These are phyloP conservation scores for Exserohilum rostratum DNA, from an alignment of 2,329 filamentous ascomycete species.

Conservation along the genomic window DNA sequence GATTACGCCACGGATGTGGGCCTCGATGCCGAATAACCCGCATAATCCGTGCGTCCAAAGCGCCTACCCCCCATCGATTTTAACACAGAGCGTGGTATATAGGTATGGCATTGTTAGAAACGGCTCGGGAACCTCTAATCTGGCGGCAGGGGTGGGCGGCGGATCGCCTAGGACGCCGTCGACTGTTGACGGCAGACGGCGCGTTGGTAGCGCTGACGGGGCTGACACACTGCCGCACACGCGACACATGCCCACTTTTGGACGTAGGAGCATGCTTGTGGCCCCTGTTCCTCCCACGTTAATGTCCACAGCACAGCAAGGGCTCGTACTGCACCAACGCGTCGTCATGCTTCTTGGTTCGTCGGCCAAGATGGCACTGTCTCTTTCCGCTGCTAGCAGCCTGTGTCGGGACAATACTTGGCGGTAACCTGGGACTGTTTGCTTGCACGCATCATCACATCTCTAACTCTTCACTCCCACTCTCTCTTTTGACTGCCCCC, in stretches of 20 bases:
- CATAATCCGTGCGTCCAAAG: slow-evolving; percentile 1
- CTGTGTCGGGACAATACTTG: slow-evolving; percentile 24
- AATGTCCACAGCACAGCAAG: slow-evolving; percentile 3
- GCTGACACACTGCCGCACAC: slow-evolving; percentile 12
- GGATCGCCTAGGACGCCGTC: neutral
- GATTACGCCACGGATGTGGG: slow-evolving; percentile 16
- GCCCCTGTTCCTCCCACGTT: slow-evolving; percentile 7
- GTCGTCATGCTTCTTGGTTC: slow-evolving; percentile 30
- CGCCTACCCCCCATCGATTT: neutral
- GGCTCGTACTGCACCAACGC: slow-evolving; percentile 13
- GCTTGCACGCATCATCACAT: slow-evolving; percentile 1
- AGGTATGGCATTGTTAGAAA: neutral
- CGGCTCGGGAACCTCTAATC: neutral
- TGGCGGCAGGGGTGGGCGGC: neutral
- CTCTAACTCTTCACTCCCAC: neutral
- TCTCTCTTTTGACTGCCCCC: neutral
- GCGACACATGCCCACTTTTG: slow-evolving; percentile 23
- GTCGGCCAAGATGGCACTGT: slow-evolving; percentile 24
- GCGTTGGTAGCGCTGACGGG: neutral
- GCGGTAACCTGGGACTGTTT: slow-evolving; percentile 14
- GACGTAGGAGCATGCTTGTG: slow-evolving; percentile 11
- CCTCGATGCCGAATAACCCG: slow-evolving; percentile 12
- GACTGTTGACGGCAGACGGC: neutral
- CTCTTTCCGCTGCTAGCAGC: slow-evolving; percentile 3
- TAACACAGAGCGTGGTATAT: neutral